Evolutionary conservation across 495 filamentous ascomycete species (phyloP).

Genomic region (Tuber calosporum): DNA sequence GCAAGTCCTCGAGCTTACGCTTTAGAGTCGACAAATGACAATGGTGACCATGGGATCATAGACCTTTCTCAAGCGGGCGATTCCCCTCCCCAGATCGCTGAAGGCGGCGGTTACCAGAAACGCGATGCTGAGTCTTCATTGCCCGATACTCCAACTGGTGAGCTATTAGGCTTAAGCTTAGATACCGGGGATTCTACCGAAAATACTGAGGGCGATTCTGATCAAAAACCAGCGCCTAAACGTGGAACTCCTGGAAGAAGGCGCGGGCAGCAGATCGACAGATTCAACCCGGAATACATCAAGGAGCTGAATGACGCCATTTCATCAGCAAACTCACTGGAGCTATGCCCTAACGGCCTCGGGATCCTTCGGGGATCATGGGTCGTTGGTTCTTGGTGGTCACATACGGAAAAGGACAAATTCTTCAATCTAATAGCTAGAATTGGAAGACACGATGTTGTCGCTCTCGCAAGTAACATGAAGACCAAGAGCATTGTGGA

Average conservation of each 20-base stretch:
- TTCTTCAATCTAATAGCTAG: constrained; percentile 61
- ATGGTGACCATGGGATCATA: constrained; percentile 3
- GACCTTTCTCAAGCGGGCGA: constrained; percentile 3
- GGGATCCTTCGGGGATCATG: constrained; percentile 9
- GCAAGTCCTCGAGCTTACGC: neutral
- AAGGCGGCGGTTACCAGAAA: neutral
- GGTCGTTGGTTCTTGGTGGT: constrained; percentile 51
- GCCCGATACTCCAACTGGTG: neutral
- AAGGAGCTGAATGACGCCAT: constrained; percentile 55
- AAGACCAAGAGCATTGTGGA: constrained; percentile 68
- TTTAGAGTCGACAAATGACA: neutral
- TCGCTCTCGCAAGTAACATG: constrained; percentile 57
- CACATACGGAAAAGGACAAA: constrained; percentile 56
- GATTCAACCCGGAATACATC: constrained; percentile 52
- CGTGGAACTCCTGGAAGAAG: constrained; percentile 6
- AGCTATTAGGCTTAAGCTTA: neutral
- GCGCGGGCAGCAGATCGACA: constrained; percentile 23
- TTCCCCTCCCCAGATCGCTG: neutral
- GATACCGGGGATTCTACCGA: neutral
- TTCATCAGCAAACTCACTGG: constrained; percentile 42
- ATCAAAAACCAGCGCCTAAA: neutral
- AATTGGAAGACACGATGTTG: constrained; percentile 55
- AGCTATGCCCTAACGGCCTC: constrained; percentile 13
- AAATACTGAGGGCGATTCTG: neutral
- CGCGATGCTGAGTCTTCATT: too few relatives aligned